These are phyloP conservation scores for Penicillium steckii DNA, from an alignment of 495 filamentous ascomycete genomes.

Conservation along the genomic window DNA sequence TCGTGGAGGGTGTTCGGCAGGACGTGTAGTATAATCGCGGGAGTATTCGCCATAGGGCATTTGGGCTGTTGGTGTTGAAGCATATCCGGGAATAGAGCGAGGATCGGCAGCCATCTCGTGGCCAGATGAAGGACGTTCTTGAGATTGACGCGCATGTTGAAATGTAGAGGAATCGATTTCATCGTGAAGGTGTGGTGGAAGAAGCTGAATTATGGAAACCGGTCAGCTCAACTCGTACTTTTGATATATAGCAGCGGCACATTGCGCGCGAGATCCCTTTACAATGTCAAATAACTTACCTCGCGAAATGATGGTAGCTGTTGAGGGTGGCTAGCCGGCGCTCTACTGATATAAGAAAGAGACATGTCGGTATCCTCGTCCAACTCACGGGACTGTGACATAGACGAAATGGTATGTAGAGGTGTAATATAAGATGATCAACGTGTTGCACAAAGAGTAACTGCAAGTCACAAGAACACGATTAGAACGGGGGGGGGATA, in stretches of 20 bases:
- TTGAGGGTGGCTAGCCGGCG: slow-evolving; percentile 36
- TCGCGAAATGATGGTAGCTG: slow-evolving; percentile 47
- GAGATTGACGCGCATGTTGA: slow-evolving; percentile 32
- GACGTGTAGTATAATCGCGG: slow-evolving; percentile 31
- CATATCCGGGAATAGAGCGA: slow-evolving; percentile 26
- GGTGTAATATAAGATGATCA: neutral
- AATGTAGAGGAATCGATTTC: slow-evolving; percentile 48
- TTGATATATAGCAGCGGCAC: neutral
- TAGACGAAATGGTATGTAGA: slow-evolving; percentile 30
- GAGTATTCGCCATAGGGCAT: slow-evolving; percentile 20
- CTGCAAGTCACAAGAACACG: neutral
- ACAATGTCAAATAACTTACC: slow-evolving; percentile 27
- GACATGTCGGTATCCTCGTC: slow-evolving; percentile 45
- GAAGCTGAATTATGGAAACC: slow-evolving; percentile 26
- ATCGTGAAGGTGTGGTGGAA: slow-evolving; percentile 47
- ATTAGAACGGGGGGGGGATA: neutral
- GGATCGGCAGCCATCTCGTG: slow-evolving; percentile 35
- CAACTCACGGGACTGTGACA: slow-evolving; percentile 38
- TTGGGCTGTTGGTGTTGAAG: slow-evolving; percentile 20
- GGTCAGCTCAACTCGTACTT: neutral
- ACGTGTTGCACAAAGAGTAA: neutral
- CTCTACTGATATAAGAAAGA: slow-evolving; percentile 42
- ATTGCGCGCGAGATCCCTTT: neutral
- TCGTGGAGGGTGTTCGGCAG: slow-evolving; percentile 14
- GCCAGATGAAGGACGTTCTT: slow-evolving; percentile 34